Evolutionary conservation across 148 eudicot species (phyloP).

Genomic region (Chenopodium berlandieri): DNA sequence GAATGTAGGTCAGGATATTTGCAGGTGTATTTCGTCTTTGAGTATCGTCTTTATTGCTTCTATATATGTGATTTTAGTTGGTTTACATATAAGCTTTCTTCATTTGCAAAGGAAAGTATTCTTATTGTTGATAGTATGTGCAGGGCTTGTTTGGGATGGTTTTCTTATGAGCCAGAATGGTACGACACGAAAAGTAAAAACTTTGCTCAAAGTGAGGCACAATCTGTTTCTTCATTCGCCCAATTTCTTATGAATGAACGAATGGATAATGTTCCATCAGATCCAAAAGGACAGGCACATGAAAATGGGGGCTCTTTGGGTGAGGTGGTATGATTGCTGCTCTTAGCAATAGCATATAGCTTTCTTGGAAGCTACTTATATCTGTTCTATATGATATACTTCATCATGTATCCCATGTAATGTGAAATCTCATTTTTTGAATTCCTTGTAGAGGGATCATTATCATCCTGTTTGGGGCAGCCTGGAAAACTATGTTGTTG

Average conservation of each 20-base stretch:
- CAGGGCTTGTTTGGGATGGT: conserved; percentile 96
- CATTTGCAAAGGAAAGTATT: neutral
- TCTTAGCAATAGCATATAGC: neutral
- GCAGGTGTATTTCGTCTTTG: neutral
- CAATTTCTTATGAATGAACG: conserved; percentile 69
- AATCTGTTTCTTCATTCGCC: conserved; percentile 75
- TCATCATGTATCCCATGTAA: neutral
- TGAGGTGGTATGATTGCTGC: conserved; percentile 59
- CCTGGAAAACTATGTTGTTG: conserved; percentile 64
- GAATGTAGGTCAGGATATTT: neutral
- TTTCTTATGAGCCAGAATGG: conserved; percentile 92
- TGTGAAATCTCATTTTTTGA: conserved; percentile 11
- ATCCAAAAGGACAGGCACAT: conserved; percentile 54
- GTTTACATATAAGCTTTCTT: neutral
- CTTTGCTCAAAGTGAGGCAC: conserved; percentile 90
- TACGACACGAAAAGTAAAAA: conserved; percentile 67
- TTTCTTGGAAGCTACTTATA: neutral
- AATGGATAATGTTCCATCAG: conserved; percentile 50
- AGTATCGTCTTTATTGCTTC: conserved; percentile 3
- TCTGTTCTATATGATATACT: neutral
- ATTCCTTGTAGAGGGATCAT: conserved; percentile 57
- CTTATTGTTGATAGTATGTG: conserved; percentile 15
- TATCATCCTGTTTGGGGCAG: conserved; percentile 94
- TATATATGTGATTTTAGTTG: neutral
- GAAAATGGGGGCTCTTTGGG: conserved; percentile 65